Evolutionary conservation across 1,139 yeast genomes (phyloP), one percentile per base, ranked within the genome.

Genomic region (Yamadazyma jaroonii): DNA sequence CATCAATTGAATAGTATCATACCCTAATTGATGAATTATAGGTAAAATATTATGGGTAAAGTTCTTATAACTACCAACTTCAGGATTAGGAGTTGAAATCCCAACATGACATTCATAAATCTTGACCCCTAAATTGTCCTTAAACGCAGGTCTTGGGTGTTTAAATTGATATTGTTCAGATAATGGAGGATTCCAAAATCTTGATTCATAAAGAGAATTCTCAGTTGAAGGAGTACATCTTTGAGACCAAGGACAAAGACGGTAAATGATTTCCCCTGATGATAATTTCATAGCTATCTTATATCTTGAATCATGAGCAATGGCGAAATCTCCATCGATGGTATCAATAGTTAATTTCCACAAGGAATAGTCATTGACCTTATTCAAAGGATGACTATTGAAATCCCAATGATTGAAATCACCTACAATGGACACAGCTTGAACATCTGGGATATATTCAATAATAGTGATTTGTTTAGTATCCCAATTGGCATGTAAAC

Each of bases 81-180:
- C 78, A 24, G 95, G 89, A 41, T 90, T 94, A 2, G 96, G 90
- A 2, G 95, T 80, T 0, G 97, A 89, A 44, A 92, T 92, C 27
- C 98, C 98, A 20, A 92, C 82, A 57, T 92, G 98, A 26, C 97
- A 97, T 63, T 92, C 98, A 61, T 92, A 92, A 39, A 92, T 85
- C 57, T 85, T 81, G 48, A 89, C 67, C 4, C 75, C 76, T 23
- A 84, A 81, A 6, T 54, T 51, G 33, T 54, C 52, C 30, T 61
- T 52, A 35, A 75, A 62, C 10, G 49, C 50, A 0, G 96, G 95
- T 47, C 92, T 72, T 24, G 60, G 42, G 59, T 88, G 62, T 57
- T 81, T 74, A 64, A 87, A 87, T 29, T 56, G 46, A 60, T 90
- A 89, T 9, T 53, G 47, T 3, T 61, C 48, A 2, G 54, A 48